Evolutionary conservation across 1,284 basidiomycete species (phyloP), one percentile per base, ranked within the genome.

Genomic region (Ustilago cynodontis): DNA sequence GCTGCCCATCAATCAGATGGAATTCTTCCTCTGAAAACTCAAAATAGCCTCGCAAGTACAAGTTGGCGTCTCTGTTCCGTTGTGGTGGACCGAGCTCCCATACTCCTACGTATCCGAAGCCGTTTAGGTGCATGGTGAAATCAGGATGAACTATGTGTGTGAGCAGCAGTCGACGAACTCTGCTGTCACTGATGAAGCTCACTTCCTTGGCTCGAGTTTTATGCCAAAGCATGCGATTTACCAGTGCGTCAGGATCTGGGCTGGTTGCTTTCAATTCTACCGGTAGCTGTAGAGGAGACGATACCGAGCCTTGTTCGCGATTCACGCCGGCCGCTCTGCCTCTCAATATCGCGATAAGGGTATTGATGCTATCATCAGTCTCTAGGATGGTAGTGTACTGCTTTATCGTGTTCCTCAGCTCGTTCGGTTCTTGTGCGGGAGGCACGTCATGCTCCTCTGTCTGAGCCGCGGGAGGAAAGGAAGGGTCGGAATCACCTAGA

Each of bases 21-120:
- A 35, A 67, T n/a, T 53, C 39, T 8, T 28, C 11, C 1, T 13
- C 14, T 1, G 59, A 31, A 3, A 56, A 57, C 11, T 39, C 45
- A 24, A 47, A 67, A 31, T 39, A 57, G 14, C 65, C 65, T 14
- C 47, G 49, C 24, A 67, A 20, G 33, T 22, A 37, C 10, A 67
- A 14, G 2, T 10, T 37, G 2, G 53, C 31, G 1, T 28, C 7
- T 1, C 11, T 1, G 7, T n/a, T 24, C 1, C 16, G 2, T 5
- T 45, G 13, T 3, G 47, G 20, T 24, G 47, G 35, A 7, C 29
- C 31, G 2, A 61, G 4, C 29, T 52, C 49, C 65, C 65, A 67
- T 0, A 61, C 65, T 0, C 58, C 53, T 6, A 60, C n/a, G 11
- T 29, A 52, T 6, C 39, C 33, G 5, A 6, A 18, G 1, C 18